phyloP scores from a whole-genome alignment of 2,329 filamentous ascomycete genomes.

The Fusarium coffeatum region DNA sequence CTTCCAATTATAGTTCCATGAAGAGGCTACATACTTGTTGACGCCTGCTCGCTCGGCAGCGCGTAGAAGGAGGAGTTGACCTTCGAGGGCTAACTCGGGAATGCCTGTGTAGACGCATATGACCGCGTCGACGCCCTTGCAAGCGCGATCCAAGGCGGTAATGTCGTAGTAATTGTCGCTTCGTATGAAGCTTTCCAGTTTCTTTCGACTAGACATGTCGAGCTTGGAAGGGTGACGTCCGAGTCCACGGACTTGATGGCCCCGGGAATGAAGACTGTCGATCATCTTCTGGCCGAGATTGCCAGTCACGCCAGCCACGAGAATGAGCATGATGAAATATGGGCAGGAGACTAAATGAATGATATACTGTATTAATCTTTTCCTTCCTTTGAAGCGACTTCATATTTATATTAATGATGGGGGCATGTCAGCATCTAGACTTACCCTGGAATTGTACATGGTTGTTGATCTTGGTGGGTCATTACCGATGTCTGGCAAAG shows the following conservation, averaged over 20 bases:
- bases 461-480: neutral
- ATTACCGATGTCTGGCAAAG: neutral
- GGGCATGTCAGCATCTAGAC: neutral
- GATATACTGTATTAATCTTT: too few species aligned
- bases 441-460: neutral
- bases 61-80: constrained; percentile 51
- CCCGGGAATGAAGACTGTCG: neutral
- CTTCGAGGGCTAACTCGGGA: constrained; percentile 47
- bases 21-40: constrained; percentile 46
- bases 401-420: neutral
- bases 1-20: constrained; percentile 52
- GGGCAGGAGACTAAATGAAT: neutral
- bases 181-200: neutral
- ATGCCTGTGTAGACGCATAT: constrained; percentile 46
- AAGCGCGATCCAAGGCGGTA: constrained; percentile 48
- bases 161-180: constrained; percentile 45
- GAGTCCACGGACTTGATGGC: neutral
- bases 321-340: neutral
- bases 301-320: neutral
- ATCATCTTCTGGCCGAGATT: neutral
- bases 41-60: constrained; percentile 52
- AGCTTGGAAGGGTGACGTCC: neutral
- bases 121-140: constrained; percentile 51
- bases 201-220: neutral
- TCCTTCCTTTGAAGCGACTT: neutral